phyloP scores from a whole-genome alignment of 2,329 filamentous ascomycete species.

The Fonsecaea monophora region DNA sequence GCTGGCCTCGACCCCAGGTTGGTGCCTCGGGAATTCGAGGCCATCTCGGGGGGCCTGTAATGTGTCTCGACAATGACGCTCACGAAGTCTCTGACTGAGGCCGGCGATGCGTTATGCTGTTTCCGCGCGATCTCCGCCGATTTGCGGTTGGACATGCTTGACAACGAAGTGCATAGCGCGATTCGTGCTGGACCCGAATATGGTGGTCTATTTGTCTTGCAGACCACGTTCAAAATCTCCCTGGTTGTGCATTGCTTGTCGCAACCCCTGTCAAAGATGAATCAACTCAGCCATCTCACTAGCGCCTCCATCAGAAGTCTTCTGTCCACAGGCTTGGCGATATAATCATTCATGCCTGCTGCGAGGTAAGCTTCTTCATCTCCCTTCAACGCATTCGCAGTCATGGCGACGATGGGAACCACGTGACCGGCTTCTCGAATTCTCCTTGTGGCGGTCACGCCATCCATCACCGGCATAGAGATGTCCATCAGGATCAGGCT shows the following conservation, averaged over 20 bases:
- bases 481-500: constrained; percentile 43
- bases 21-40: background rate
- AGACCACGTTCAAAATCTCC: background rate
- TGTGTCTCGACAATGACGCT: background rate
- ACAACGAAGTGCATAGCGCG: background rate
- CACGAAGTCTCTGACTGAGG: background rate
- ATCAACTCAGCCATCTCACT: constrained; percentile 30
- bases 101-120: background rate
- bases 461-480: constrained; percentile 49
- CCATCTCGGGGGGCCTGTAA: background rate
- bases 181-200: background rate
- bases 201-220: background rate
- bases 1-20: background rate
- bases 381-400: constrained; percentile 43
- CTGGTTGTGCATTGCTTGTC: background rate
- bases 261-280: background rate
- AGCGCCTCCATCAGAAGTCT: constrained; percentile 30
- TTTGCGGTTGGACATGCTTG: background rate
- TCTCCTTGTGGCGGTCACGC: constrained; percentile 43
- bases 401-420: constrained; percentile 44
- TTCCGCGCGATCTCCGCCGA: background rate
- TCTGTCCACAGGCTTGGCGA: constrained; percentile 44
- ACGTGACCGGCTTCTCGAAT: constrained; percentile 41
- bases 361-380: constrained; percentile 45
- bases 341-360: constrained; percentile 46